Conservation (phyloP, 352 stramenopile genomes). For the Phytophthora kernoviae region DNA sequence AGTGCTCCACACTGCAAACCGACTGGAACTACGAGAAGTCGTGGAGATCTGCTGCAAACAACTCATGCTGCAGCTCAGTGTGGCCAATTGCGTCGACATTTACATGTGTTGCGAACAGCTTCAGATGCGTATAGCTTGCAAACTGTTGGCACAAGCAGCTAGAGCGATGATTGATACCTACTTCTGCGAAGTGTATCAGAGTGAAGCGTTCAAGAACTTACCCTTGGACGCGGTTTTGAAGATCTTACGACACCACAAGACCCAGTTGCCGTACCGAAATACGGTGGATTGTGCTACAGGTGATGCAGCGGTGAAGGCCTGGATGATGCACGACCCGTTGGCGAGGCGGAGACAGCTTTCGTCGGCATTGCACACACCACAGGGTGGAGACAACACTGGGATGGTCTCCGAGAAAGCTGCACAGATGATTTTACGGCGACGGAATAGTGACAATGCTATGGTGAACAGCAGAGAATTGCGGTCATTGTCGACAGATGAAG, state of each 20-base stretch:
- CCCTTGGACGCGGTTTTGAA: constrained; percentile 42
- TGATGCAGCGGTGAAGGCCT: constrained; percentile 46
- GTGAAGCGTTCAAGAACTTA: constrained; percentile 64
- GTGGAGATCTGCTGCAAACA: constrained; percentile 78
- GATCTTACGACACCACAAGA: constrained; percentile 47
- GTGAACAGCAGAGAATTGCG: constrained; percentile 44
- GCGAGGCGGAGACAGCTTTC: constrained; percentile 37
- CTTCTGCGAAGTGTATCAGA: constrained; percentile 58
- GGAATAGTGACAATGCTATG: constrained; percentile 40
- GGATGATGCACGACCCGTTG: constrained; percentile 57
- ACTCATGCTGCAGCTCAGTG: constrained; percentile 68
- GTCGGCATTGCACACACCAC: constrained; percentile 1
- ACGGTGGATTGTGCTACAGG: constrained; percentile 19
- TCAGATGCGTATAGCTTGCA: constrained; percentile 51
- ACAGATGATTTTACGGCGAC: constrained; percentile 11
- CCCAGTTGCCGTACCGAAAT: constrained; percentile 8
- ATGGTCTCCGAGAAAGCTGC: neutral
- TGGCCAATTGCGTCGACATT: constrained; percentile 77
- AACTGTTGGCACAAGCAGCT: constrained; percentile 57
- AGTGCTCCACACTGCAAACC: constrained; percentile 67
- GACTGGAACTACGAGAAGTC: constrained; percentile 70
- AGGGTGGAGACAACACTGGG: neutral
- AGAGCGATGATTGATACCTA: constrained; percentile 69
- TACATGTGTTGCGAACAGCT: constrained; percentile 69
- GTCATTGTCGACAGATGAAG: constrained; percentile 7